These are phyloP conservation scores for Trametes cingulata DNA, from an alignment of 768 basidiomycete species.

Conservation along the genomic window DNA sequence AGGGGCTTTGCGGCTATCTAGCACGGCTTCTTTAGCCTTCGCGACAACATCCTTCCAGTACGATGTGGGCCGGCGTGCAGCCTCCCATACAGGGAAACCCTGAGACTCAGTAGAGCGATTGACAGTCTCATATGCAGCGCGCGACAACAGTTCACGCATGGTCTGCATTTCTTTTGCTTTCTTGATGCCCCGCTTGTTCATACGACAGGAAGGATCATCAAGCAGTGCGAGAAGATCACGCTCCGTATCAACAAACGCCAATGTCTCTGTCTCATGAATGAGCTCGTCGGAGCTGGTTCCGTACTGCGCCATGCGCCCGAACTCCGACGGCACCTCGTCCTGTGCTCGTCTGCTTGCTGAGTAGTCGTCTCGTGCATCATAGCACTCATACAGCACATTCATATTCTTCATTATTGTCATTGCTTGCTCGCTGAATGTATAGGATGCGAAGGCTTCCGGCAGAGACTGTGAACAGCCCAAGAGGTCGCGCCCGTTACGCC, in stretches of 20 bases:
- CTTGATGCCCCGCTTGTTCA: no score
- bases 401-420: slow-evolving; percentile 29
- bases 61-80: not conserved
- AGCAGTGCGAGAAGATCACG: no score
- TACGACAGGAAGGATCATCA: no score
- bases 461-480: not conserved
- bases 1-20: not conserved
- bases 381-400: no score
- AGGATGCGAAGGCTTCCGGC: not conserved
- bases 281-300: not conserved
- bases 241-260: no score
- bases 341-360: slow-evolving; percentile 14
- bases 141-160: no score
- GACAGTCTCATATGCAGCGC: not conserved
- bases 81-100: no score
- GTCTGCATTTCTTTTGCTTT: no score
- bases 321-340: not conserved
- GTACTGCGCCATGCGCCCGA: not conserved
- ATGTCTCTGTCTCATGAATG: not conserved
- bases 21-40: not conserved
- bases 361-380: slow-evolving; percentile 37
- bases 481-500: not conserved
- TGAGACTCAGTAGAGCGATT: not conserved
- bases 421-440: not conserved
- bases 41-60: not conserved